Conservation (phyloP, 2,329 filamentous ascomycete genomes). For the Cercospora berteroae region DNA sequence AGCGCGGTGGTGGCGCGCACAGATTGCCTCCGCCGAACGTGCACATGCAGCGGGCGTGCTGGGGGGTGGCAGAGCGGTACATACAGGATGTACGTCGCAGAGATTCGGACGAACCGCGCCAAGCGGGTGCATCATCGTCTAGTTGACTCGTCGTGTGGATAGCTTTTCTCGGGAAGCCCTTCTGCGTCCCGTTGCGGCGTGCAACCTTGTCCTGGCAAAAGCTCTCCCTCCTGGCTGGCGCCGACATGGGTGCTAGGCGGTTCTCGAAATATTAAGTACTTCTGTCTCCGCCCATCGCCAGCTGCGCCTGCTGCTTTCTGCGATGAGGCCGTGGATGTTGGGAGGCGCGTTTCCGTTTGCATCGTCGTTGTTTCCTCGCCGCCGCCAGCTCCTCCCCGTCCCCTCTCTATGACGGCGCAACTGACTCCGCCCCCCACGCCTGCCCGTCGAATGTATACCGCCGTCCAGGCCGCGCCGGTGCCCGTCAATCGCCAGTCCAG, state of each 20-base stretch:
- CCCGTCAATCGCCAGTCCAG: constrained; percentile 10
- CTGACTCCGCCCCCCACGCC: constrained; percentile 6
- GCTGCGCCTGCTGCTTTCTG: neutral
- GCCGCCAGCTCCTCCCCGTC: neutral
- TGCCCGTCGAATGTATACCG: constrained; percentile 22
- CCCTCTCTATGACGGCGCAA: constrained; percentile 1
- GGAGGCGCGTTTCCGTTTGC: constrained; percentile 25
- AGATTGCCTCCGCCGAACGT: neutral
- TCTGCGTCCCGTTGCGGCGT: constrained; percentile 4
- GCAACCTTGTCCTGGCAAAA: constrained; percentile 7
- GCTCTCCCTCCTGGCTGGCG: constrained; percentile 5
- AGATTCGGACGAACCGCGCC: neutral
- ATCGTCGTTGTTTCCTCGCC: constrained; percentile 1
- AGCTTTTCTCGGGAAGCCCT: constrained; percentile 2
- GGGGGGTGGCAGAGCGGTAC: neutral
- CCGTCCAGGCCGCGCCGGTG: constrained; percentile 21
- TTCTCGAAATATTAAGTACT: constrained; percentile 5
- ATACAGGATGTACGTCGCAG: no score
- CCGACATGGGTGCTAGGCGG: constrained; percentile 5
- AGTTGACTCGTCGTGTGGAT: neutral
- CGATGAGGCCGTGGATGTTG: constrained; percentile 17
- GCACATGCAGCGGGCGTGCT: neutral
- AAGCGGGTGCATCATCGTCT: neutral
- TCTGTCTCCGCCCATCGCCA: neutral
- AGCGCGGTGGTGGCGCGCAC: neutral